Base-by-base conservation (phyloP, 2,329 filamentous ascomycete species). In the Sporothrix protearum region DNA sequence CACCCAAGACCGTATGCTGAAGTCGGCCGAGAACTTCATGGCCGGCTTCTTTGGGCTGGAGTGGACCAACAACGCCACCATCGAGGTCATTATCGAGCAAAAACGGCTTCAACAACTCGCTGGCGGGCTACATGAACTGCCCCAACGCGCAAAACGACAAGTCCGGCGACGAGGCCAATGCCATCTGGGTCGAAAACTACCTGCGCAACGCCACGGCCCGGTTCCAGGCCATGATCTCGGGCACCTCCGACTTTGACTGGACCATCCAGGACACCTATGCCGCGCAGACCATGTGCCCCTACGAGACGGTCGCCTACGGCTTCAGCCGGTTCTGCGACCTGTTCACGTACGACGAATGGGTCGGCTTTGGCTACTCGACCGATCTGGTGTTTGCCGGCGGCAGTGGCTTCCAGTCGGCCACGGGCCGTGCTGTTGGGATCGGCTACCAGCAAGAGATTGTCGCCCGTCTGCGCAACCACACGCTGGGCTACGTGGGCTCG, bases 11-110 rank as follows among this genome's bases (percentile, higher is more conserved):
- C 88, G 92, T 30, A 94, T 94, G 91, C 82, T 91, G 28, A 89
- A 93, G 78, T 90, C 86, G 51, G 91, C 91, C 2, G 91, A 94
- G 79, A 91, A 94, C 79, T 94, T 93, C 80, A 81, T 93, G 77
- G 89, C 91, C 6, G 92, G 92, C 0, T 94, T 94, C 81, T 94
- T 94, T 77, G 91, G 91, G 0, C 84, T 93, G 0, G 86, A 90
- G 63, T 94, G 91, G 91, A 85, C 88, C 1, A 85, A 88, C 39
- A 92, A 93, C 77, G 91, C 86, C 7, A 92, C 89, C 0, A 85
- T 93, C n/a, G 88, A 92, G 76, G 83, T 91, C 16, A 89, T 91
- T 12, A 91, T 93, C 53, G 91, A 94, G 76, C 80, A 83, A 19
- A 19, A 76, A 77, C 1, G 82, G 82, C 1, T 91, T 87, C 78